Base-by-base conservation (phyloP, 495 filamentous ascomycete genomes). In the Mycothermus thermophilus region DNA sequence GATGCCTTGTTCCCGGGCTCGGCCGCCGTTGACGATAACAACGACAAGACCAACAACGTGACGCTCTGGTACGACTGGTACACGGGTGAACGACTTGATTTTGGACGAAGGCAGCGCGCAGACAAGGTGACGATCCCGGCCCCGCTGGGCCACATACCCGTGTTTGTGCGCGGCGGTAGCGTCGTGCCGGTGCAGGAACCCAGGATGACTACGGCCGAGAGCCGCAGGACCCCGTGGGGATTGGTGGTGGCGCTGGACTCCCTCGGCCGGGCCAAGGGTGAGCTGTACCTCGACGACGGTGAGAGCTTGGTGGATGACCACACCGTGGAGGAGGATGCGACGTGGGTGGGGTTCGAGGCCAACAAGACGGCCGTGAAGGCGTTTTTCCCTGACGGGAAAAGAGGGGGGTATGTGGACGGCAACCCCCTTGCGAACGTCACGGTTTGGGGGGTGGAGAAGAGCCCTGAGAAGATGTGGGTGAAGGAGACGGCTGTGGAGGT, bases 21-120 rank as follows among this genome's bases (percentile, higher is more conserved):
- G n/a, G n/a, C n/a, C n/a, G n/a, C n/a, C n/a, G 52, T 74, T 3
- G 72, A 64, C 3, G 48, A 66, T 2, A 74, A 72, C 4, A 44
- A 40, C 7, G n/a, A n/a, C n/a, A n/a, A n/a, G n/a, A n/a, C n/a
- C n/a, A n/a, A n/a, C n/a, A n/a, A n/a, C n/a, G n/a, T n/a, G n/a
- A 59, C 54, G 3, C 40, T 75, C 7, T 93, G 81, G 74, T 93
- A 88, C 41, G 84, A 92, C 49, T 88, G 81, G 80, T 87, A 90
- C 52, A 76, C 63, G 11, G 75, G 74, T 4, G 60, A 75, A 38
- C n/a, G n/a, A n/a, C n/a, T n/a, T n/a, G n/a, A n/a, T n/a, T n/a
- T n/a, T n/a, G n/a, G n/a, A n/a, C n/a, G n/a, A n/a, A n/a, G n/a
- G n/a, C n/a, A n/a, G n/a, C n/a, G n/a, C n/a, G n/a, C n/a, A n/a